Evolutionary conservation across 257 asterid genomes (phyloP).

Genomic region (Salvia hispanica): DNA sequence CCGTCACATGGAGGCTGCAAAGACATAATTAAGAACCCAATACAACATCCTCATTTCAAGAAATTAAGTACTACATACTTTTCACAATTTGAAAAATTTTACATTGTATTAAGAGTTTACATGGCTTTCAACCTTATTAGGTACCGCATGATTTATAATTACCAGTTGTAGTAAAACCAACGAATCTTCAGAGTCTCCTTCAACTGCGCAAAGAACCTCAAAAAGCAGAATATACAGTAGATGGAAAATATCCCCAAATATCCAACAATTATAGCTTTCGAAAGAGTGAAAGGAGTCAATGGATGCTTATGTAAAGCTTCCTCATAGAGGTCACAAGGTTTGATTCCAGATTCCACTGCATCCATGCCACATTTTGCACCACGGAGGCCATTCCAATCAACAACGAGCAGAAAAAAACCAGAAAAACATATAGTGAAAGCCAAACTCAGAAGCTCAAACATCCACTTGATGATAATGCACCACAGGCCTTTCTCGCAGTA

Average conservation of each 20-base stretch:
- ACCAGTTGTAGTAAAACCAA: conserved; percentile 79
- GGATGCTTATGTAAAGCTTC: conserved; percentile 95
- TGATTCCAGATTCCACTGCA: conserved; percentile 97
- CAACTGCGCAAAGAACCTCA: conserved; percentile 83
- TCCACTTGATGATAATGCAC: conserved; percentile 92
- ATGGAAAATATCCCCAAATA: conserved; percentile 84
- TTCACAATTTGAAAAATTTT: neutral
- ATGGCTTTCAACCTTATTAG: conserved; percentile 13
- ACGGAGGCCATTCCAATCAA: conserved; percentile 96
- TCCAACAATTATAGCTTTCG: conserved; percentile 76
- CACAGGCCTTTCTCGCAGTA: conserved; percentile 96
- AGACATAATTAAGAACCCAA: conserved; percentile 27
- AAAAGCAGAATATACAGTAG: conserved; percentile 79
- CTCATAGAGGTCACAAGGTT: conserved; percentile 84
- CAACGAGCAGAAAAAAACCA: conserved; percentile 75
- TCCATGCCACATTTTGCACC: conserved; percentile 98
- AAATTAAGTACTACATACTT: neutral
- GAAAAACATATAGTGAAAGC: conserved; percentile 88
- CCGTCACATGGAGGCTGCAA: conserved; percentile 83
- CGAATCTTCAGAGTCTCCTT: conserved; percentile 89
- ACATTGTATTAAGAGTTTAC: conserved; percentile 1
- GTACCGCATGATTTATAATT: neutral
- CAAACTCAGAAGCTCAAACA: conserved; percentile 81
- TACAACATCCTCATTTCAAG: neutral
- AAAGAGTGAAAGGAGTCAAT: conserved; percentile 69